Evolutionary conservation across 768 basidiomycete species (phyloP).

Genomic region (Dacryopinax spathularia): DNA sequence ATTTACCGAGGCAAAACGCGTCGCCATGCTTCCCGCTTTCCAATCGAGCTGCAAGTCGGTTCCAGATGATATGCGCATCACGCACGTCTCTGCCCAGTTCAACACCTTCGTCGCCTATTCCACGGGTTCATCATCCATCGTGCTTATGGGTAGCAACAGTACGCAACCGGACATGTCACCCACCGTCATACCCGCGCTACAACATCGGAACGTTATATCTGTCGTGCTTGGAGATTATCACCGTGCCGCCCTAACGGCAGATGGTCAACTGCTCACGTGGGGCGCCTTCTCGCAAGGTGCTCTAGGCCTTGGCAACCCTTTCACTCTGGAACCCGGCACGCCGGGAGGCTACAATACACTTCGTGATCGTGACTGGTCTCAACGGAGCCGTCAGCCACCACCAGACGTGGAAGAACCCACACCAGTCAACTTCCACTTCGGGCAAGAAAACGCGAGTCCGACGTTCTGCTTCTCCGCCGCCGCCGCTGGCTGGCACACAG

Average conservation of each 20-base stretch:
- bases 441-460: conserved; percentile 34
- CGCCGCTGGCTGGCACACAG: conserved; percentile 84
- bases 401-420: conserved; percentile 45
- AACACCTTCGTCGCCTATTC: conserved; percentile 70
- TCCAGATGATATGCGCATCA: conserved; percentile 45
- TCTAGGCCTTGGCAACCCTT: conserved; percentile 71
- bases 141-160: conserved; percentile 45
- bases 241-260: conserved; percentile 63
- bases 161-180: conserved; percentile 30
- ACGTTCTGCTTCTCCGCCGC: conserved; percentile 68
- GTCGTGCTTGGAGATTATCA: conserved; percentile 90
- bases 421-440: conserved; percentile 57
- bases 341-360: conserved; percentile 43
- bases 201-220: conserved; percentile 66
- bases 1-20: conserved; percentile 49
- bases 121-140: conserved; percentile 50
- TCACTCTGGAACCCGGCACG: conserved; percentile 33
- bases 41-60: conserved; percentile 18
- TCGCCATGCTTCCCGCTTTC: conserved; percentile 36
- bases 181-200: conserved; percentile 55
- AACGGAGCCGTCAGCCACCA: conserved; percentile 19
- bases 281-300: conserved; percentile 64
- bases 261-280: conserved; percentile 71
- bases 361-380: conserved; percentile 18
- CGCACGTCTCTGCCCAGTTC: conserved; percentile 83